Conservation (phyloP, 164 flowering plant species). For the Vitis labrusca region DNA sequence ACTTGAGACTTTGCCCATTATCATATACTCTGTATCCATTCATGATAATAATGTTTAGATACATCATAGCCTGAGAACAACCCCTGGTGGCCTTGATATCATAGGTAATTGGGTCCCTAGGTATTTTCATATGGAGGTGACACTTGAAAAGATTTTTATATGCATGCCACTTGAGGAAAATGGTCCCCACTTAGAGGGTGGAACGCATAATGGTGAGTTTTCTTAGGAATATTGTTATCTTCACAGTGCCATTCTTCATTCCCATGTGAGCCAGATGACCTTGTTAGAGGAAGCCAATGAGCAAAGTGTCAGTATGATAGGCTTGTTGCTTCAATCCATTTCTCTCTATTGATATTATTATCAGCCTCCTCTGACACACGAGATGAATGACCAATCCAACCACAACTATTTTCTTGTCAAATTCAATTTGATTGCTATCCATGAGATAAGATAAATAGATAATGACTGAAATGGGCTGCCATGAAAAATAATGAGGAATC, state of each 20-base stretch:
- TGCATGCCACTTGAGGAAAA: slow-evolving; percentile 13
- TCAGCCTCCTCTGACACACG: no score
- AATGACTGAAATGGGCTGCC: no score
- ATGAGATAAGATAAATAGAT: no score
- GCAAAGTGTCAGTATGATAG: slow-evolving; percentile 6
- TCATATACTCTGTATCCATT: background rate
- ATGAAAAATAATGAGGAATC: no score
- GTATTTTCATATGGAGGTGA: background rate
- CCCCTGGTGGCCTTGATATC: no score
- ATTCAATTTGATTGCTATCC: no score
- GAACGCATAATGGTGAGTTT: slow-evolving; percentile 8
- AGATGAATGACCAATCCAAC: no score
- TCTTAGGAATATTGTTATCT: background rate
- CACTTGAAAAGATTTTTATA: slow-evolving; percentile 1
- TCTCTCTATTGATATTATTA: no score
- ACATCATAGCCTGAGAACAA: no score
- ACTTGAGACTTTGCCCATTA: background rate
- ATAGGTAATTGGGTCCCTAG: no score
- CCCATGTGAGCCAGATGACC: slow-evolving; percentile 37
- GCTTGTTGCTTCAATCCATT: slow-evolving; percentile 1
- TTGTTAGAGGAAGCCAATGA: slow-evolving; percentile 30
- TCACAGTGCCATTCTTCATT: background rate
- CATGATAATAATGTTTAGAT: background rate
- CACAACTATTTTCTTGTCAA: no score
- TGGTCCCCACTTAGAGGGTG: slow-evolving; percentile 31